A percentile compares a stretch with the other conserved stretches of the same genome.
Evolutionary conservation across 257 asterid genomes (phyloP).

Genomic region (Vinca minor): DNA sequence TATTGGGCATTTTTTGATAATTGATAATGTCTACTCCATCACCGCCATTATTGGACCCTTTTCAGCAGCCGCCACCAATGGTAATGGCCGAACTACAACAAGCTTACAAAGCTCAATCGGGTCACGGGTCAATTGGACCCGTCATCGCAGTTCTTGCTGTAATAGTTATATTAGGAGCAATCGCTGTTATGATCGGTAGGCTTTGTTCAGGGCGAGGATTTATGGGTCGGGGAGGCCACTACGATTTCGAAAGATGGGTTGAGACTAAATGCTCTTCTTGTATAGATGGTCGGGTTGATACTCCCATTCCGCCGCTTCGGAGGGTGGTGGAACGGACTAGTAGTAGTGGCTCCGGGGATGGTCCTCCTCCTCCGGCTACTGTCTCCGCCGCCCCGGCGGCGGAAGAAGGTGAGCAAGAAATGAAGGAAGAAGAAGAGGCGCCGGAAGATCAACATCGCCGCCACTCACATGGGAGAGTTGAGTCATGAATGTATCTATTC

Average conservation of each 20-base stretch:
- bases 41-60: constrained; percentile 34
- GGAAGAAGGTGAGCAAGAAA: constrained; percentile 24
- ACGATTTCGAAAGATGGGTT: constrained; percentile 77
- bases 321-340: constrained; percentile 30
- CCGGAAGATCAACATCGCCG: constrained; percentile 15
- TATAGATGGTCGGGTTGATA: constrained; percentile 66
- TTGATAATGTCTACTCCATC: constrained; percentile 42
- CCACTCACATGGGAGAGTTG: constrained; percentile 20
- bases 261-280: constrained; percentile 82
- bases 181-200: constrained; percentile 79
- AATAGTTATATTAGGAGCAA: constrained; percentile 49
- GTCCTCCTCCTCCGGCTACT: no score
- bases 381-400: constrained; percentile 14
- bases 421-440: constrained; percentile 23
- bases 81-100: constrained; percentile 39
- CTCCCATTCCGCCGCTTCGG: constrained; percentile 28
- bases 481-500: no score
- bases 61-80: constrained; percentile 45
- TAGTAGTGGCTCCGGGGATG: constrained; percentile 22
- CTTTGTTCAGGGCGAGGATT: constrained; percentile 76
- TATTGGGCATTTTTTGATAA: neutral
- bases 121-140: constrained; percentile 72
- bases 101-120: constrained; percentile 41
- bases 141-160: constrained; percentile 74
- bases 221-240: constrained; percentile 53